These are phyloP conservation scores for Citrus reticulata DNA, from an alignment of 345 rosid species.

Conservation along the genomic window DNA sequence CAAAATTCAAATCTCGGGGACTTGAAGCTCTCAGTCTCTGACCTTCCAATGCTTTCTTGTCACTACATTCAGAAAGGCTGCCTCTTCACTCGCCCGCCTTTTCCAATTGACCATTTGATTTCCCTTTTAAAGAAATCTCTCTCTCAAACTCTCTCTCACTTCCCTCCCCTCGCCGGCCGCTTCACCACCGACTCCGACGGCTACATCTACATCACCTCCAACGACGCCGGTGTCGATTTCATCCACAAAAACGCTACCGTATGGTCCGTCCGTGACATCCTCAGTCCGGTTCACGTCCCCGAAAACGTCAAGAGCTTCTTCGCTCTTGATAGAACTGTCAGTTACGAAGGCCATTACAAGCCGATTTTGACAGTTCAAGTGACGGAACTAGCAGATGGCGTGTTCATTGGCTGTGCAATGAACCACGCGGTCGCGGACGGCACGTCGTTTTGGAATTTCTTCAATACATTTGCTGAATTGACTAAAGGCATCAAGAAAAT, in stretches of 20 bases:
- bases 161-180: constrained; percentile 95
- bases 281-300: constrained; percentile 56
- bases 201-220: constrained; percentile 54
- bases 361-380: constrained; percentile 88
- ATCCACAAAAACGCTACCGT: constrained; percentile 44
- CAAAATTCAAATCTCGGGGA: constrained; percentile 49
- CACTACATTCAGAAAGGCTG: constrained; percentile 90
- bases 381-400: constrained; percentile 68
- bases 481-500: constrained; percentile 43
- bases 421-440: constrained; percentile 88
- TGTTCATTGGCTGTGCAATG: constrained; percentile 69
- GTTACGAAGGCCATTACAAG: constrained; percentile 65
- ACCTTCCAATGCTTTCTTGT: constrained; percentile 96
- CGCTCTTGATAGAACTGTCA: constrained; percentile 55
- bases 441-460: constrained; percentile 93
- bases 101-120: constrained; percentile 26
- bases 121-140: constrained; percentile 43
- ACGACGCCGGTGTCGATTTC: constrained; percentile 72
- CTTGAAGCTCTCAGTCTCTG: constrained; percentile 84
- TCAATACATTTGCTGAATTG: constrained; percentile 75
- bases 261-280: constrained; percentile 36
- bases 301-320: constrained; percentile 53
- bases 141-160: constrained; percentile 49
- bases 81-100: constrained; percentile 53
- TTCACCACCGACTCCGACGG: constrained; percentile 48